A percentile compares a stretch with the other conserved stretches of the same genome.
phyloP scores from a whole-genome alignment of 345 rosid genomes.

The Aegle marmelos region DNA sequence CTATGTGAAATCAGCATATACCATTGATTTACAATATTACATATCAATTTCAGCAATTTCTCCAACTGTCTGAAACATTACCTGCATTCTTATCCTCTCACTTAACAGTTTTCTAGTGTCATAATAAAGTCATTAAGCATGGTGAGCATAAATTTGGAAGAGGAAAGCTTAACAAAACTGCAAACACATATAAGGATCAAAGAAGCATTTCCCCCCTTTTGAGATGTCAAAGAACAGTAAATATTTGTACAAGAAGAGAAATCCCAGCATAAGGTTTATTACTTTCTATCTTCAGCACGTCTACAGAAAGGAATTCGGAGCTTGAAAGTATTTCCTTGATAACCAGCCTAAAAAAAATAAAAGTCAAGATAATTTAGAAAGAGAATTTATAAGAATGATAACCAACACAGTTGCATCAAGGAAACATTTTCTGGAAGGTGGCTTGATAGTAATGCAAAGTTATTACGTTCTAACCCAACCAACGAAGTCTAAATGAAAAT shows the following conservation, averaged over 20 bases:
- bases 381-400: constrained; percentile 1
- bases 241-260: background rate
- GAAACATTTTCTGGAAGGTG: background rate
- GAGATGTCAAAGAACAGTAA: background rate
- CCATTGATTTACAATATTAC: background rate
- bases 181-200: background rate
- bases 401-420: background rate
- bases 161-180: background rate
- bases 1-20: background rate
- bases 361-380: background rate
- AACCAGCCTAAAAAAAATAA: constrained; percentile 49
- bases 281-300: constrained; percentile 82
- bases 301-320: constrained; percentile 84
- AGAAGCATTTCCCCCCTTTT: background rate
- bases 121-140: background rate
- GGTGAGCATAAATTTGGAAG: background rate
- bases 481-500: background rate
- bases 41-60: background rate
- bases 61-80: background rate
- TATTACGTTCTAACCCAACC: constrained; percentile 3
- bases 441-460: background rate
- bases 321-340: constrained; percentile 67
- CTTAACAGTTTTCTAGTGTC: background rate
- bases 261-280: constrained; percentile 19
- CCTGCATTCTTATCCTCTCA: constrained; percentile 2